Percentiles rank a stretch among this genome's conserved stretches.
Conservation (phyloP, 345 rosid genomes). For the Aquilaria sinensis region DNA sequence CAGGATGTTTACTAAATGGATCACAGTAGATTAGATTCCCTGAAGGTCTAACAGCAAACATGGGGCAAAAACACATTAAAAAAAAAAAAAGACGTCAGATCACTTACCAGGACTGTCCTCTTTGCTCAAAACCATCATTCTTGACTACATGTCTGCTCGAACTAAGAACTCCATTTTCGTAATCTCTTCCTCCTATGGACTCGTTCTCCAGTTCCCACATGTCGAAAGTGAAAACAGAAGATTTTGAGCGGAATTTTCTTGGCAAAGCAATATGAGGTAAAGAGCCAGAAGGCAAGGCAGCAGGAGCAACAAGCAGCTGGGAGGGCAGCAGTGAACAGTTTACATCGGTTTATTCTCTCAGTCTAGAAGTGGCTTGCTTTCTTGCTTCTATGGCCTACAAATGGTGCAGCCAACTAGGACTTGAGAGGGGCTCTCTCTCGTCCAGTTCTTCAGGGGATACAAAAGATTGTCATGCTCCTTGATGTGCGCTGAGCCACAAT, state of each 20-base stretch:
- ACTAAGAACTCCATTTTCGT: constrained; percentile 62
- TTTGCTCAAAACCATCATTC: constrained; percentile 82
- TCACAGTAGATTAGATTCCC: no score
- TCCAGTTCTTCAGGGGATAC: no score
- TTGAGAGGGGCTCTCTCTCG: no score
- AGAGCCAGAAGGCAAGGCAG: constrained; percentile 12
- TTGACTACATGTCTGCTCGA: constrained; percentile 61
- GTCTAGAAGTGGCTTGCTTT: no score
- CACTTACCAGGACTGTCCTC: constrained; percentile 80
- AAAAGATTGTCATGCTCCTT: no score
- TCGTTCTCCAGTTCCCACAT: constrained; percentile 98
- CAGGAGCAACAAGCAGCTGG: background rate
- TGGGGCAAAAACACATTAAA: background rate
- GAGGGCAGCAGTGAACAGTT: constrained; percentile 6
- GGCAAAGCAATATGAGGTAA: constrained; percentile 4
- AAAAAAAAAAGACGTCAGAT: background rate
- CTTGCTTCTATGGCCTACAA: no score
- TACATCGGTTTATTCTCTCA: no score
- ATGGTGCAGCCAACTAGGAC: no score
- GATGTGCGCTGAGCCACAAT: no score
- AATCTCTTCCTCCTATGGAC: constrained; percentile 54
- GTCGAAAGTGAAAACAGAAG: constrained; percentile 11
- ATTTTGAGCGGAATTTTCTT: constrained; percentile 5
- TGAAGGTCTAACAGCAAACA: no score
- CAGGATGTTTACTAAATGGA: no score